Evolutionary conservation across 2,329 filamentous ascomycete genomes (phyloP).

Genomic region (Xylaria multiplex): DNA sequence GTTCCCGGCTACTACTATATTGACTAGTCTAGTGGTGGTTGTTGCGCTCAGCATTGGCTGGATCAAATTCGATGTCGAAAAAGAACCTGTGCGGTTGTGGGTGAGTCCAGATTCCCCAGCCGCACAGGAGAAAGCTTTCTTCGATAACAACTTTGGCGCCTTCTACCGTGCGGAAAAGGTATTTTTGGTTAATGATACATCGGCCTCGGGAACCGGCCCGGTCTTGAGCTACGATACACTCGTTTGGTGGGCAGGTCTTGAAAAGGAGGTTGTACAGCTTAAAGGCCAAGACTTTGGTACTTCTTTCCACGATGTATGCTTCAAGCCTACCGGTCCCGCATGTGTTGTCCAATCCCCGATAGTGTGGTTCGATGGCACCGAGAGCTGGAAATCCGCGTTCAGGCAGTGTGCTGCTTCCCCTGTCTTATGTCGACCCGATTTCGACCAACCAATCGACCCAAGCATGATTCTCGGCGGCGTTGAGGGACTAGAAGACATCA

Average conservation of each 20-base stretch:
- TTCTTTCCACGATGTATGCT: conserved; percentile 85
- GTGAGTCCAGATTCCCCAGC: conserved; percentile 94
- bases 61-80: conserved; percentile 89
- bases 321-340: conserved; percentile 88
- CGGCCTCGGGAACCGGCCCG: conserved; percentile 70
- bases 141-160: conserved; percentile 91
- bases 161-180: conserved; percentile 95
- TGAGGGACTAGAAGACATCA: conserved; percentile 69
- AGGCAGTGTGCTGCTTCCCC: conserved; percentile 80
- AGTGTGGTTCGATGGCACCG: conserved; percentile 80
- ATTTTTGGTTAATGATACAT: conserved; percentile 90
- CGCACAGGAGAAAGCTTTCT: conserved; percentile 92
- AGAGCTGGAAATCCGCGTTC: conserved; percentile 78
- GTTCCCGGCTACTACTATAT: conserved; percentile 87
- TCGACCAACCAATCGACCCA: conserved; percentile 87
- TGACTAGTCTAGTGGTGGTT: conserved; percentile 77
- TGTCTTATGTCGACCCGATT: conserved; percentile 85
- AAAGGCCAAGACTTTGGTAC: conserved; percentile 75
- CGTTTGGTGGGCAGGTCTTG: conserved; percentile 92
- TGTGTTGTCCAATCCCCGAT: conserved; percentile 95
- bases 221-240: conserved; percentile 91
- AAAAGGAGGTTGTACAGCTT: conserved; percentile 77
- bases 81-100: conserved; percentile 90
- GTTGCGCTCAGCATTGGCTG: conserved; percentile 85
- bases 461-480: conserved; percentile 88